Percentiles rank a stretch among this genome's conserved stretches.
Conservation (phyloP, 2,329 filamentous ascomycete species). For the Fusarium avenaceum region DNA sequence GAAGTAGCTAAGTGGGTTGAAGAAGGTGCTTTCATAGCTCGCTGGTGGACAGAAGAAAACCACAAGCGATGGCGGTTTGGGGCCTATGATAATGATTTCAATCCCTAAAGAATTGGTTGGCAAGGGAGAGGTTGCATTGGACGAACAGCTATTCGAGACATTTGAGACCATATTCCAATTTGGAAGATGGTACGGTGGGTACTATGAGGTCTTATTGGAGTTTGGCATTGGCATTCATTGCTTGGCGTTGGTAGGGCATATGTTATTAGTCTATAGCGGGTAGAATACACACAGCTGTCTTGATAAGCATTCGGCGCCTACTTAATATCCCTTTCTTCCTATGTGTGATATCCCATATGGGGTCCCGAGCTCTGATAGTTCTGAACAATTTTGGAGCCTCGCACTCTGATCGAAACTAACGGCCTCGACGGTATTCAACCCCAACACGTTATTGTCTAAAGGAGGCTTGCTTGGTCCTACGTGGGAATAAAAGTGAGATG, state of each 20-base stretch:
- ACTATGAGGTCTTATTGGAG: neutral
- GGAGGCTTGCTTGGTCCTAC: too few relatives aligned
- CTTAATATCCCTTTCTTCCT: too few relatives aligned
- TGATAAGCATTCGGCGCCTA: too few relatives aligned
- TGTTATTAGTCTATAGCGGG: neutral
- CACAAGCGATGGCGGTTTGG: constrained; percentile 52
- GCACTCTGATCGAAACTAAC: too few relatives aligned
- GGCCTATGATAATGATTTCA: constrained; percentile 1
- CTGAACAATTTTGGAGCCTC: too few relatives aligned
- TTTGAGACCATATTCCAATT: too few relatives aligned
- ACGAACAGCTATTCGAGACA: neutral
- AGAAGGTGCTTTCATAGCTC: constrained; percentile 50
- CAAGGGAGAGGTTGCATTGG: neutral
- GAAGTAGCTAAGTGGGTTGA: constrained; percentile 51
- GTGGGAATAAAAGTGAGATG: too few relatives aligned
- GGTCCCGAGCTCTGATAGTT: too few relatives aligned
- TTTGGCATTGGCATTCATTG: neutral
- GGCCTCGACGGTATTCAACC: too few relatives aligned
- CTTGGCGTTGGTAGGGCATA: neutral
- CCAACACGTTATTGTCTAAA: too few relatives aligned
- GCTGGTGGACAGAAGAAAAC: constrained; percentile 55
- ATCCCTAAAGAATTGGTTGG: neutral
- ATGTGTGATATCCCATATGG: too few relatives aligned
- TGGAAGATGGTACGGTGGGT: too few relatives aligned
- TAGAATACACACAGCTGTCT: neutral